These are phyloP conservation scores for Gracilaria caudata DNA, from an alignment of 23 red algal species.

Conservation along the genomic window DNA sequence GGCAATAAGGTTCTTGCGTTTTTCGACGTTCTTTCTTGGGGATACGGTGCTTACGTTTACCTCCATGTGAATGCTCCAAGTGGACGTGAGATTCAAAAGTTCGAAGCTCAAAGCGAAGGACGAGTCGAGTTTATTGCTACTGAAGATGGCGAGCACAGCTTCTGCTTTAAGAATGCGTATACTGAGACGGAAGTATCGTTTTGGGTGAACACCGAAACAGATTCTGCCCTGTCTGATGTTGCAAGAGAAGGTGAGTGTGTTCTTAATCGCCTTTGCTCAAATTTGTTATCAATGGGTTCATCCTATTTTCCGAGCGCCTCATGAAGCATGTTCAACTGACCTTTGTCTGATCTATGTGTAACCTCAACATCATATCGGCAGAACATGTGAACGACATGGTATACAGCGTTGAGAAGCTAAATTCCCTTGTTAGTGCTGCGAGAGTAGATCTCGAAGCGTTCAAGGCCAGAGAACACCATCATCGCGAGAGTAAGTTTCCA, in stretches of 20 bases:
- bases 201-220: constrained; percentile 82
- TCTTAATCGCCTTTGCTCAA: background rate
- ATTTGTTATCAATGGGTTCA: background rate
- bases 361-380: background rate
- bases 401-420: constrained; percentile 81
- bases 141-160: constrained; percentile 83
- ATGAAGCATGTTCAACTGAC: background rate
- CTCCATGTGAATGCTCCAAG: constrained; percentile 66
- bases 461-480: constrained; percentile 80
- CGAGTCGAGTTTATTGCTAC: constrained; percentile 77
- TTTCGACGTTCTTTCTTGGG: constrained; percentile 87
- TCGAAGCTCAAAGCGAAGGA: constrained; percentile 79
- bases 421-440: constrained; percentile 82
- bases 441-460: constrained; percentile 76
- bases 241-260: constrained; percentile 72
- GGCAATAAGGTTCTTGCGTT: constrained; percentile 86
- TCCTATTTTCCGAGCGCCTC: background rate
- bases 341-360: background rate
- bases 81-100: constrained; percentile 71
- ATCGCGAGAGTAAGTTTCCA: constrained; percentile 64
- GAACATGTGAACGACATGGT: constrained; percentile 90
- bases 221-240: constrained; percentile 74
- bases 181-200: constrained; percentile 84
- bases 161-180: constrained; percentile 84
- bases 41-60: constrained; percentile 86